These are phyloP conservation scores for Chrysoporthe austroafricana DNA, from an alignment of 2,329 filamentous ascomycete species.

Conservation along the genomic window DNA sequence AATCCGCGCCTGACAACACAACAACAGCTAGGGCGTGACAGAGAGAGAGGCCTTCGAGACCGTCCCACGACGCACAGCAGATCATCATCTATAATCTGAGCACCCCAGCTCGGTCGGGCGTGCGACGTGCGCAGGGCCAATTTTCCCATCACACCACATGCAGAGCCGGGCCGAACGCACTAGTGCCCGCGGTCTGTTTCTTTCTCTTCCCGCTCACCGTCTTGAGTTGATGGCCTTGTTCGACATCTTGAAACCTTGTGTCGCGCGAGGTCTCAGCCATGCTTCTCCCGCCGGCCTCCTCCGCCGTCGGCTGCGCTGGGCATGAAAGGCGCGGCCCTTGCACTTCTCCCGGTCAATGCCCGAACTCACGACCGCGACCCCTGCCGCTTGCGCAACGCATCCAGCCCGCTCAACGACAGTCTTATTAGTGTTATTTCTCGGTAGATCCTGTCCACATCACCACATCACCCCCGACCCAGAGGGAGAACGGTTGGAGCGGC, in stretches of 20 bases:
- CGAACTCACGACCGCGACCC: neutral
- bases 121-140: neutral
- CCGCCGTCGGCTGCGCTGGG: neutral
- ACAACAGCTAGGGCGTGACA: neutral
- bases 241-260: neutral
- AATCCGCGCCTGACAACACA: neutral
- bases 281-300: neutral
- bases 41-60: neutral
- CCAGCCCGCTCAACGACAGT: neutral
- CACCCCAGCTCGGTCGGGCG: neutral
- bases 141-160: neutral
- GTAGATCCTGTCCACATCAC: neutral
- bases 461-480: neutral
- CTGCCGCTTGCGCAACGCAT: neutral
- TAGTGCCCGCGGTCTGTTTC: neutral
- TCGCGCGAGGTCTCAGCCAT: neutral
- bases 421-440: neutral
- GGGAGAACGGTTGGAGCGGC: neutral
- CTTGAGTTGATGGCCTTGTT: neutral
- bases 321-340: slow-evolving; percentile 1
- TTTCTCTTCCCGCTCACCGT: neutral
- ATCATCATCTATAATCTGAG: slow-evolving; percentile 7
- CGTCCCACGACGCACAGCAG: slow-evolving; percentile 2
- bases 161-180: neutral
- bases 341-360: slow-evolving; percentile 2